These are phyloP conservation scores for Colletotrichum chrysophilum DNA, from an alignment of 2,329 filamentous ascomycete species.

Conservation along the genomic window DNA sequence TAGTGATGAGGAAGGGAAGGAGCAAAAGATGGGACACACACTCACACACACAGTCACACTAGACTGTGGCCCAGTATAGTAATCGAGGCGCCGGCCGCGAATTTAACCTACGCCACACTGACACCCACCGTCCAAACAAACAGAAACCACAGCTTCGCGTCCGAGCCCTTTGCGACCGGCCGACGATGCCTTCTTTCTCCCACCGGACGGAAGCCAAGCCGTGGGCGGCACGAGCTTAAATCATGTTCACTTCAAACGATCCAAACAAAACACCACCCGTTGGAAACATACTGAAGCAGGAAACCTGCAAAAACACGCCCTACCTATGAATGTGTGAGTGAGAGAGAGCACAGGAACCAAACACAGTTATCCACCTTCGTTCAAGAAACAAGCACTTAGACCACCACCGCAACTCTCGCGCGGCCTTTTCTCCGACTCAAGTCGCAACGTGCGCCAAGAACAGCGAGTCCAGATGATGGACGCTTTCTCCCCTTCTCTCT, in stretches of 20 bases:
- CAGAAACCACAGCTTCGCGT: slow-evolving; percentile 5
- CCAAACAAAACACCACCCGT: background rate
- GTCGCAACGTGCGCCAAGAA: slow-evolving; percentile 20
- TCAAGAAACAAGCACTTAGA: background rate
- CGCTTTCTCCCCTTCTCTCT: background rate
- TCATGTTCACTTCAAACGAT: background rate
- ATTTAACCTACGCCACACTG: slow-evolving; percentile 16
- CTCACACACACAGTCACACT: background rate
- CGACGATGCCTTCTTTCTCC: background rate
- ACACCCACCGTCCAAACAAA: slow-evolving; percentile 11
- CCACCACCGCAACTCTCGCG: background rate
- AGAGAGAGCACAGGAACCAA: background rate
- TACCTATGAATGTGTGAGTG: background rate
- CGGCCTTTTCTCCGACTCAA: slow-evolving; percentile 1
- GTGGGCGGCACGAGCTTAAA: background rate
- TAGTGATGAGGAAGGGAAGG: background rate
- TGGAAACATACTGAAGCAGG: background rate
- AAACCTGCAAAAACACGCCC: background rate
- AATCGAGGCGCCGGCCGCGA: background rate
- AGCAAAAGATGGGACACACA: background rate
- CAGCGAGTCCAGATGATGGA: slow-evolving; percentile 16
- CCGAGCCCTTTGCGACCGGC: background rate
- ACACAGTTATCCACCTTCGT: background rate
- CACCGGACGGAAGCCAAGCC: background rate
- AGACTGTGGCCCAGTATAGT: background rate